Conservation (phyloP, 495 filamentous ascomycete species). For the Aspergillus panamensis region DNA sequence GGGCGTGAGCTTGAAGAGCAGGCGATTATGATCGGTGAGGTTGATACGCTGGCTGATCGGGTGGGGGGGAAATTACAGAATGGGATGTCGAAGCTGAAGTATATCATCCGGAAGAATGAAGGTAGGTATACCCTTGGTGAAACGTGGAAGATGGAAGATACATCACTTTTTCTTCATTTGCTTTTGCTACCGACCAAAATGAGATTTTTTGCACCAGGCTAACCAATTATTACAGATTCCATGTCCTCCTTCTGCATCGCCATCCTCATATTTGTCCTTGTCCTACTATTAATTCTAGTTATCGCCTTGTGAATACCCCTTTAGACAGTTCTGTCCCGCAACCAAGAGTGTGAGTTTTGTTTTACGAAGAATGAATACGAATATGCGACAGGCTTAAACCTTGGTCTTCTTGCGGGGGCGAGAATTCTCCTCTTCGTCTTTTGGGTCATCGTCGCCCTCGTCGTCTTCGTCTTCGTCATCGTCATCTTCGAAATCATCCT, state of each 20-base stretch:
- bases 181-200: background rate
- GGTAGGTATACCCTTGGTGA: slow-evolving; percentile 47
- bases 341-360: background rate
- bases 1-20: slow-evolving; percentile 94
- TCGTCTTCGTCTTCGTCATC: slow-evolving; percentile 22
- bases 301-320: slow-evolving; percentile 48
- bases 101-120: slow-evolving; percentile 88
- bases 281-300: slow-evolving; percentile 74
- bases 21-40: slow-evolving; percentile 70
- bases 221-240: slow-evolving; percentile 53
- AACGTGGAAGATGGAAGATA: too few relatives aligned
- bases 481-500: slow-evolving; percentile 32
- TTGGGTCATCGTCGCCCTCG: slow-evolving; percentile 27
- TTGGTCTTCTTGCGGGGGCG: slow-evolving; percentile 45
- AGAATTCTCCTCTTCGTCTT: slow-evolving; percentile 33
- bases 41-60: slow-evolving; percentile 77
- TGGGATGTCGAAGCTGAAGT: slow-evolving; percentile 79
- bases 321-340: too few relatives aligned
- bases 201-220: slow-evolving; percentile 19
- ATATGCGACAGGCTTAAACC: slow-evolving; percentile 29
- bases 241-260: slow-evolving; percentile 91
- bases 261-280: slow-evolving; percentile 76
- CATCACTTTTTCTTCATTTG: slow-evolving; percentile 8
- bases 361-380: background rate
- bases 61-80: slow-evolving; percentile 81